A percentile compares a stretch with the other conserved stretches of the same genome.
Conservation (phyloP, 768 basidiomycete species). For the Tylopilus cervinicoccineus region DNA sequence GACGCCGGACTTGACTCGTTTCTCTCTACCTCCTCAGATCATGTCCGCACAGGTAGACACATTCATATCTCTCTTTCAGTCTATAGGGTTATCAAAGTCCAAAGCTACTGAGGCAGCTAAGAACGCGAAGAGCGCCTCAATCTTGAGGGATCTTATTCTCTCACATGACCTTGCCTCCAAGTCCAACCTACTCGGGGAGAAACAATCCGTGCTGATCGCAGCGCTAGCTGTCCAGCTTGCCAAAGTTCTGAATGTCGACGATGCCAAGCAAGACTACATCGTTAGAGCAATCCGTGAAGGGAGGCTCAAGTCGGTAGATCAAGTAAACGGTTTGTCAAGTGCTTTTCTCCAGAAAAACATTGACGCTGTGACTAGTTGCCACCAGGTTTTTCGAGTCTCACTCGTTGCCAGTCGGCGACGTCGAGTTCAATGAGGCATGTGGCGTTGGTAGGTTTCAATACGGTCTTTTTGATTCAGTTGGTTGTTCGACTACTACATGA, state of each 20-base stretch:
- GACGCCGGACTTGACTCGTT: background rate
- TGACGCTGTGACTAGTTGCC: conserved; percentile 36
- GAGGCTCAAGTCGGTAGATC: conserved; percentile 75
- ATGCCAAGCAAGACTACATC: conserved; percentile 56
- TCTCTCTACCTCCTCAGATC: background rate
- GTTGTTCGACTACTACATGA: conserved; percentile 2
- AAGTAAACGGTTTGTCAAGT: conserved; percentile 63
- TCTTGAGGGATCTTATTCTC: conserved; percentile 68
- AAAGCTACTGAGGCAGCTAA: conserved; percentile 84
- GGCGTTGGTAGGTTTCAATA: conserved; percentile 81
- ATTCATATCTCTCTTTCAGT: conserved; percentile 53
- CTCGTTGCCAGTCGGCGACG: conserved; percentile 56
- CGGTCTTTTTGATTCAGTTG: background rate
- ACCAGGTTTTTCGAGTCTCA: conserved; percentile 68
- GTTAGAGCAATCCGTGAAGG: conserved; percentile 68
- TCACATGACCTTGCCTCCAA: conserved; percentile 41
- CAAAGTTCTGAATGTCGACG: conserved; percentile 49
- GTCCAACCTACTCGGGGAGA: conserved; percentile 60
- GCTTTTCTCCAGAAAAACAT: background rate
- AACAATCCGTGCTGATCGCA: conserved; percentile 66
- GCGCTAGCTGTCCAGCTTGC: conserved; percentile 59
- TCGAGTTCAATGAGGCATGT: conserved; percentile 71
- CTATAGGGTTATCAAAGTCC: conserved; percentile 69
- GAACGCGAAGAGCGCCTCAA: conserved; percentile 67
- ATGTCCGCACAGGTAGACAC: conserved; percentile 17